Evolutionary conservation across 192 early-diverging fungal genomes (phyloP).

Genomic region (Chytriomyces confervae): DNA sequence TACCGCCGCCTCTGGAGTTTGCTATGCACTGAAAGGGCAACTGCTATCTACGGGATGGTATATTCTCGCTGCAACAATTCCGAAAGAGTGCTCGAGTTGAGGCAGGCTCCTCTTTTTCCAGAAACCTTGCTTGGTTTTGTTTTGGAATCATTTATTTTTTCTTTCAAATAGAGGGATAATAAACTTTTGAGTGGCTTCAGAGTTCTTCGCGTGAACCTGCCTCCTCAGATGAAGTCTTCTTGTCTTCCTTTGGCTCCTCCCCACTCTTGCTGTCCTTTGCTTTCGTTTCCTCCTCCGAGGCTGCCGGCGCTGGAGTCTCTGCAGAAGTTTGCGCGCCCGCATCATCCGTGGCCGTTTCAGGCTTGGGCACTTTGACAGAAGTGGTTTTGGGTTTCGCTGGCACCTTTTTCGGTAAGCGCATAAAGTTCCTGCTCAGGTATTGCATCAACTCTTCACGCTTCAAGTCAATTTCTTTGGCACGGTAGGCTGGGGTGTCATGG

Average conservation of each 20-base stretch:
- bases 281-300: constrained; percentile 35
- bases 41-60: no score
- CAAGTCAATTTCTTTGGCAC: constrained; percentile 59
- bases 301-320: constrained; percentile 34
- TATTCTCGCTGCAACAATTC: no score
- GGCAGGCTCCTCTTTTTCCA: no score
- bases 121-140: no score
- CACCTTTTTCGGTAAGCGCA: constrained; percentile 28
- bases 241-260: not conserved
- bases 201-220: not conserved
- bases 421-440: constrained; percentile 20
- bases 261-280: not conserved
- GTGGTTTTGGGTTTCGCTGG: constrained; percentile 52
- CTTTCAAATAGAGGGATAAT: no score
- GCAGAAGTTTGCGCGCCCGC: constrained; percentile 24
- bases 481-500: constrained; percentile 71
- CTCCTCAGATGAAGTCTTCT: not conserved
- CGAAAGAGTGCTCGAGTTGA: no score
- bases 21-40: no score
- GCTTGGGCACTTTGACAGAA: constrained; percentile 27
- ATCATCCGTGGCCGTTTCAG: constrained; percentile 22
- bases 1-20: no score
- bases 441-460: constrained; percentile 40
- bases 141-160: no score
- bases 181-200: no score